Percentiles rank a stretch among this genome's conserved stretches.
These are phyloP conservation scores for Schizopora paradoxa DNA, from an alignment of 1,284 basidiomycete genomes.

Conservation along the genomic window DNA sequence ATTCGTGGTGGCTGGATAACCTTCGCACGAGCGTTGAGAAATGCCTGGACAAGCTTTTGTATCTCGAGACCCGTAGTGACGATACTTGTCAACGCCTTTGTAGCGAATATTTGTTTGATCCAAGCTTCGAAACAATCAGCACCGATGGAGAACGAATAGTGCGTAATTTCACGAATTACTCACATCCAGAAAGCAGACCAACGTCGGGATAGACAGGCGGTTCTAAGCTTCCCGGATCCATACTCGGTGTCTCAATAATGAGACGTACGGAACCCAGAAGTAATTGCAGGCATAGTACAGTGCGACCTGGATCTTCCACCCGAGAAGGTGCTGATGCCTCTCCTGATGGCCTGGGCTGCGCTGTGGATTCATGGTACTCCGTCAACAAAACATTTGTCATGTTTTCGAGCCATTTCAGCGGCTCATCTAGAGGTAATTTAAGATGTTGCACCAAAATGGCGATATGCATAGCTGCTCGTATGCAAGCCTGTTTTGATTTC, in stretches of 20 bases:
- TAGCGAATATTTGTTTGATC: conserved; percentile 55
- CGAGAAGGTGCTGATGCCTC: conserved; percentile 14
- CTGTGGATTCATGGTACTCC: conserved; percentile 38
- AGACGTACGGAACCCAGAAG: conserved; percentile 58
- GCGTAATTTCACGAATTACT: conserved; percentile 29
- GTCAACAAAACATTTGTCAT: conserved; percentile 54
- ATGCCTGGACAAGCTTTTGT: conserved; percentile 54
- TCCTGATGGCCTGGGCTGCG: conserved; percentile 23
- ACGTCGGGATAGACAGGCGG: conserved; percentile 57
- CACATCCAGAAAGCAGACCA: conserved; percentile 52
- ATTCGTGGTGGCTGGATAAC: conserved; percentile 45
- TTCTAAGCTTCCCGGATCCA: conserved; percentile 28
- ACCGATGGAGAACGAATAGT: conserved; percentile 3
- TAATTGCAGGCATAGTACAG: conserved; percentile 41
- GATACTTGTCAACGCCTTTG: conserved; percentile 30
- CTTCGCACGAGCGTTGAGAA: conserved; percentile 54
- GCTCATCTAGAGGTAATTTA: conserved; percentile 45
- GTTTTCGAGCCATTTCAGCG: conserved; percentile 64
- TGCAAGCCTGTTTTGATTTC: conserved; percentile 65
- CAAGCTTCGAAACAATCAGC: conserved; percentile 42
- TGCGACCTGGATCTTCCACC: conserved; percentile 25
- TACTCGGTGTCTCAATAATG: conserved; percentile 50
- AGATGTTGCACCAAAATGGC: conserved; percentile 64
- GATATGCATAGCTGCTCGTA: conserved; percentile 78
- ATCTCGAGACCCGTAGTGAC: conserved; percentile 49